phyloP scores from a whole-genome alignment of 2,329 filamentous ascomycete species.

The Triangularia verruculosa region DNA sequence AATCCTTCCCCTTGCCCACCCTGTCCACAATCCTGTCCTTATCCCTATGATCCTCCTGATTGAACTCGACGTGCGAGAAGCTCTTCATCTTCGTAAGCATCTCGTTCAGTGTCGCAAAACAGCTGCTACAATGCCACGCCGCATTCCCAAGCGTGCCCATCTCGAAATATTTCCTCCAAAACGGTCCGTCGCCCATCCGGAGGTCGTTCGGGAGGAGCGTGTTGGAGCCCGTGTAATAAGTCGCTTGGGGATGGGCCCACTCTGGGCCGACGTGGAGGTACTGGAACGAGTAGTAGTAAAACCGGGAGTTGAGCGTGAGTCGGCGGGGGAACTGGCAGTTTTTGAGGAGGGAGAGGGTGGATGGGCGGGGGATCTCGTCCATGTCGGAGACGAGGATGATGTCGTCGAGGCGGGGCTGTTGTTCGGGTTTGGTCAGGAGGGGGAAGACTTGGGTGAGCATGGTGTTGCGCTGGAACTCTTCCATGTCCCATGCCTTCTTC shows the following conservation, averaged over 20 bases:
- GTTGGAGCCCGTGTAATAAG: slow-evolving; percentile 46
- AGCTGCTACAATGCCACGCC: slow-evolving; percentile 61
- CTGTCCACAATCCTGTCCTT: slow-evolving; percentile 47
- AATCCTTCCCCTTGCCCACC: slow-evolving; percentile 51
- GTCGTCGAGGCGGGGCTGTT: slow-evolving; percentile 47
- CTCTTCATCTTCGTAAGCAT: slow-evolving; percentile 54
- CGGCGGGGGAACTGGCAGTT: slow-evolving; percentile 52
- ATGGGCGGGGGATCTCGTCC: slow-evolving; percentile 57
- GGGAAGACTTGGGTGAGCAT: slow-evolving; percentile 57
- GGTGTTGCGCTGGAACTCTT: slow-evolving; percentile 53
- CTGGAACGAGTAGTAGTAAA: slow-evolving; percentile 59
- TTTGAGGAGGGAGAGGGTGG: slow-evolving; percentile 46
- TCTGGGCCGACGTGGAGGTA: slow-evolving; percentile 41
- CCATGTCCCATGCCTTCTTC: slow-evolving; percentile 46
- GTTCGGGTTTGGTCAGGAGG: slow-evolving; percentile 37
- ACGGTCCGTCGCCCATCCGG: slow-evolving; percentile 46
- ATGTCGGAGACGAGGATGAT: slow-evolving; percentile 59
- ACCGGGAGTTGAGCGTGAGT: slow-evolving; percentile 49
- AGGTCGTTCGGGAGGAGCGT: slow-evolving; percentile 55
- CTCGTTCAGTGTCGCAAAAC: slow-evolving; percentile 55
- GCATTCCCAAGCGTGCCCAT: slow-evolving; percentile 47
- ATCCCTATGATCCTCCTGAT: slow-evolving; percentile 47
- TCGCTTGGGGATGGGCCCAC: slow-evolving; percentile 61
- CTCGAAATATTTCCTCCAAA: slow-evolving; percentile 40
- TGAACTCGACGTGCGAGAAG: slow-evolving; percentile 55